Percentiles rank a stretch among this genome's conserved stretches.
Conservation (phyloP, 768 basidiomycete genomes). For the Mycena belliarum region DNA sequence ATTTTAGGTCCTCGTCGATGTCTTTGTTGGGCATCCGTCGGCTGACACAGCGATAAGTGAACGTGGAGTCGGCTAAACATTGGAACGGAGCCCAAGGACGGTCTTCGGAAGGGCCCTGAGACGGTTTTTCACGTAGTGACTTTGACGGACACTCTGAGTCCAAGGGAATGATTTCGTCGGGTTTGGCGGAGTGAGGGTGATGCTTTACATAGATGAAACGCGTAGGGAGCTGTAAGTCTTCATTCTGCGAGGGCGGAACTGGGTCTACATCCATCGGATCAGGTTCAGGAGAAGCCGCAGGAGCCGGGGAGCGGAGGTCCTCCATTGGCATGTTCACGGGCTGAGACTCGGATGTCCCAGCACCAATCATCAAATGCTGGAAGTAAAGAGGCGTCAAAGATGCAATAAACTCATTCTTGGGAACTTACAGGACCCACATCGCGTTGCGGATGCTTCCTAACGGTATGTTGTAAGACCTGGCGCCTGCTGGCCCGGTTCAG, state of each 20-base stretch:
- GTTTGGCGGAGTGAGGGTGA: background rate
- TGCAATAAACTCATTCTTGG: background rate
- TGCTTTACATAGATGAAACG: constrained; percentile 6
- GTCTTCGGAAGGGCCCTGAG: background rate
- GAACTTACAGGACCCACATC: too few species aligned
- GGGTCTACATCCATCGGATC: background rate
- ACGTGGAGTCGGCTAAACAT: constrained; percentile 17
- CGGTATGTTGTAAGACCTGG: background rate
- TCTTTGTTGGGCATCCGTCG: constrained; percentile 1
- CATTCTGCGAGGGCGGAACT: background rate
- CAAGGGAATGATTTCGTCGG: background rate
- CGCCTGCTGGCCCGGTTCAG: background rate
- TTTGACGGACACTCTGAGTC: background rate
- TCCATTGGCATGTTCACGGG: background rate
- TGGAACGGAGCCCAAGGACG: constrained; percentile 24
- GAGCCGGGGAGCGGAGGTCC: background rate
- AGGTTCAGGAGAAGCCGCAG: background rate
- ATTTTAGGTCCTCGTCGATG: constrained; percentile 14
- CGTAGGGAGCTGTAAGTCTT: background rate
- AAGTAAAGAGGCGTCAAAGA: background rate
- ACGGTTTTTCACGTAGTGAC: background rate
- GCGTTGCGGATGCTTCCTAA: too few species aligned
- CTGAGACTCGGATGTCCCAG: background rate
- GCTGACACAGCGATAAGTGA: constrained; percentile 17
- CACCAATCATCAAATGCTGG: background rate